phyloP scores from a whole-genome alignment of 2,329 filamentous ascomycete genomes.

The Colletotrichum caudatum region DNA sequence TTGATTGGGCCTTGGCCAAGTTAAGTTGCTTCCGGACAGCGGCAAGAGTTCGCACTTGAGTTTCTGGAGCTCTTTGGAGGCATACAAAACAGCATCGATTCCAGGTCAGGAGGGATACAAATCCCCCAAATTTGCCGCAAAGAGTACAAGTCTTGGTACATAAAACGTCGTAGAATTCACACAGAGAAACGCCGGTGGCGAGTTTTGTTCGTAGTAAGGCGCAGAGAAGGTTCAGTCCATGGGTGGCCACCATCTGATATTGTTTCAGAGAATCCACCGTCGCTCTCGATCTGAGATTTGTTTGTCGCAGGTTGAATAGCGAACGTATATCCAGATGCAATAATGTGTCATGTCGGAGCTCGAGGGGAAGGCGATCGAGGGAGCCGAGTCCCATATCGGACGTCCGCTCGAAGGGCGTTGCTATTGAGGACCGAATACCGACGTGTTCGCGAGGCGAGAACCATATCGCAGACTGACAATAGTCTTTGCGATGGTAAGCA shows the following conservation, averaged over 20 bases:
- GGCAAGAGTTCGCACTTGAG: conserved; percentile 43
- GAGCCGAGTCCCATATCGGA: too few species aligned
- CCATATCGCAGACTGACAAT: conserved; percentile 26
- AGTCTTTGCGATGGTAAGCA: conserved; percentile 49
- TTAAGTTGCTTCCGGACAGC: conserved; percentile 1
- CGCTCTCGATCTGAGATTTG: conserved; percentile 44
- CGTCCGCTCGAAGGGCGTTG: too few species aligned
- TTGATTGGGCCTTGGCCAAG: conserved; percentile 42
- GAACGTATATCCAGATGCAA: conserved; percentile 49
- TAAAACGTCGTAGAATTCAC: conserved; percentile 38
- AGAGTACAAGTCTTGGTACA: conserved; percentile 47
- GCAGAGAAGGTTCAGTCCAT: conserved; percentile 48
- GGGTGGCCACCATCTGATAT: conserved; percentile 44
- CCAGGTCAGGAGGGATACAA: conserved; percentile 47
- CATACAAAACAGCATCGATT: conserved; percentile 48
- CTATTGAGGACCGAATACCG: too few species aligned
- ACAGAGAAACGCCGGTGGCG: conserved; percentile 44
- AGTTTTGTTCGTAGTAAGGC: conserved; percentile 48
- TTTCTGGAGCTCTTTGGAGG: conserved; percentile 44
- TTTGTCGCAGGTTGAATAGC: conserved; percentile 49
- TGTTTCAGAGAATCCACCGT: conserved; percentile 45
- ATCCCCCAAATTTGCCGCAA: conserved; percentile 46
- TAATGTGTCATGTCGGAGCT: conserved; percentile 48
- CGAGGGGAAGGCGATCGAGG: conserved; percentile 42
- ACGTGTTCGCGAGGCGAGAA: too few species aligned